Conservation (phyloP, 768 basidiomycete species). For the Mycena vitilis region DNA sequence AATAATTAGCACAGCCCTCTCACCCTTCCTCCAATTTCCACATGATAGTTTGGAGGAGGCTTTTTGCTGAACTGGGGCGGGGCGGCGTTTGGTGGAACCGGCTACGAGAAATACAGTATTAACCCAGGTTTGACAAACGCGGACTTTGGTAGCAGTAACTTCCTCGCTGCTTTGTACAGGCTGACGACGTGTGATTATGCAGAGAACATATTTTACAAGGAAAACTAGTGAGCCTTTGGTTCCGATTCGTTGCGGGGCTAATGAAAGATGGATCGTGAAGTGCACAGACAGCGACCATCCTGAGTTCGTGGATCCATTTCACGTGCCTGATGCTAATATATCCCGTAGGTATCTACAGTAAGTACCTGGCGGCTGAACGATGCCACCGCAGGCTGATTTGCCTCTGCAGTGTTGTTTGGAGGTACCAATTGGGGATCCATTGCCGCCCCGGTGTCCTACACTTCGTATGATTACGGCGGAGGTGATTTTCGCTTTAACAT, state of each 20-base stretch:
- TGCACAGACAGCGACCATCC: constrained; percentile 62
- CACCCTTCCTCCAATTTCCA: no score
- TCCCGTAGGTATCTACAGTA: constrained; percentile 60
- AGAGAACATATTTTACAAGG: constrained; percentile 67
- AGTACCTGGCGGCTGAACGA: constrained; percentile 15
- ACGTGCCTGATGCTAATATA: constrained; percentile 33
- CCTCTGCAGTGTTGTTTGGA: constrained; percentile 62
- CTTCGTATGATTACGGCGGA: constrained; percentile 73
- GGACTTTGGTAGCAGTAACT: constrained; percentile 49
- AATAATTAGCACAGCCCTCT: background rate
- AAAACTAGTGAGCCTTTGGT: constrained; percentile 54
- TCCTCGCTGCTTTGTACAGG: background rate
- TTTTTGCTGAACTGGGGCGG: constrained; percentile 59
- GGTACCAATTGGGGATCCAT: constrained; percentile 76
- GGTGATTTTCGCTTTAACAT: constrained; percentile 37
- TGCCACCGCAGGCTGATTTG: constrained; percentile 1
- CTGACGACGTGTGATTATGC: constrained; percentile 1
- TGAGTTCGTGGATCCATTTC: constrained; percentile 49
- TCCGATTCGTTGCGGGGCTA: background rate
- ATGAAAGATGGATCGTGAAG: constrained; percentile 35
- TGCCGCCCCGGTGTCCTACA: constrained; percentile 66
- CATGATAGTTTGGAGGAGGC: constrained; percentile 59
- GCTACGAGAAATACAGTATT: constrained; percentile 60
- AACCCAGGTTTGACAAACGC: constrained; percentile 54
- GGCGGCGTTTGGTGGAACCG: constrained; percentile 56